Base-by-base conservation (phyloP, 495 filamentous ascomycete species). In the Neurospora sp. region DNA sequence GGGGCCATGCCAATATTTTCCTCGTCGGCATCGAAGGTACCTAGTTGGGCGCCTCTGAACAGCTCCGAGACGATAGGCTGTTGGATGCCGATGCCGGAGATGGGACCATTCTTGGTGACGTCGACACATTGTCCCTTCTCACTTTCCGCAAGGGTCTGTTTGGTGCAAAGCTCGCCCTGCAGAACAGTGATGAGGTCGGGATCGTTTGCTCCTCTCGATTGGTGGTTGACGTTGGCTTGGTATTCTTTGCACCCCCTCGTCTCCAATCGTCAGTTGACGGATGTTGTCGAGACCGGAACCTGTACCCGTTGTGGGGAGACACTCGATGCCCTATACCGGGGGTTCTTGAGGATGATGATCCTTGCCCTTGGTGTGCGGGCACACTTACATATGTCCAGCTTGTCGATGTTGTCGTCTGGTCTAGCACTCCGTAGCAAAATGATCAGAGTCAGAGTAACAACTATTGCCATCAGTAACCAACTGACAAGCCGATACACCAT, bases 61-160 rank as follows among this genome's bases (percentile, higher is more conserved):
- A 35, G 31, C 31, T 35, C 31, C 31, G 31, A 35, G 31, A 35
- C 5, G 4, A 35, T 4, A 5, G 31, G 4, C 5, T 35, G 31
- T 4, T 35, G 3, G 31, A 35, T 5, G 31, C 31, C 3, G 31
- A 35, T 35, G 31, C 83, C 85, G 35, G 83, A 83, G 73, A 84
- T 80, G 37, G 81, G 78, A 2, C 79, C 79, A 68, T 84, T 79
- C 69, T 77, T 75, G 20, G 82, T 82, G 71, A 85, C 82, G 70
- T 86, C 82, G 68, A 83, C 76, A 48, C n/a, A 48, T 48, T 48
- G 44, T 20, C 44, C 44, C 72, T 84, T 76, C 71, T 78, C 79
- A 53, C 78, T 80, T 70, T 78, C 73, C 12, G 73, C 72, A 0
- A 81, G 80, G 74, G 87, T 86, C 70, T 91, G 83, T 72, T 83